Conservation (phyloP, 192 early-diverging fungal species). For the Linnemannia exigua region DNA sequence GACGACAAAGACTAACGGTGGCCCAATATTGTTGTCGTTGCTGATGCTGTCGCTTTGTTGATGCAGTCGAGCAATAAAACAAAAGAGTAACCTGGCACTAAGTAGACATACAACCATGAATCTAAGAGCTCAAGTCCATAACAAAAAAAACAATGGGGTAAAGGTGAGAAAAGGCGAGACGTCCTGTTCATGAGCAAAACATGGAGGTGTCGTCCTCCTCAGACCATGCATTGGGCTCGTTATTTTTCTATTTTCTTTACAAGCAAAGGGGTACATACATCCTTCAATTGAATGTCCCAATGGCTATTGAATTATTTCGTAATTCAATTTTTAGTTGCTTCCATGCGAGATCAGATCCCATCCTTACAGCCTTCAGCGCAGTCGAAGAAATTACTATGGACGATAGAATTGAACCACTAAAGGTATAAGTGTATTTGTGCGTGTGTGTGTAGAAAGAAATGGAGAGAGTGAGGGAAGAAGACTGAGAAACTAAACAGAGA, state of each 20-base stretch:
- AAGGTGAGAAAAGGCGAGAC: not conserved
- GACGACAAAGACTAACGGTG: too few relatives aligned
- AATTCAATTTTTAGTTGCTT: not conserved
- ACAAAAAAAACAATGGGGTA: slow-evolving; percentile 7
- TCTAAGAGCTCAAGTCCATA: not conserved
- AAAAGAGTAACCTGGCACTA: not conserved
- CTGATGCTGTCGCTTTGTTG: too few relatives aligned
- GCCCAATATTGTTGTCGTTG: too few relatives aligned
- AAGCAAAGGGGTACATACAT: not conserved
- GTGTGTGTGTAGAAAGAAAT: not conserved
- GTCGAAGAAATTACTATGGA: not conserved
- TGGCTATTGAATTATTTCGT: not conserved
- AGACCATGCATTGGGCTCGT: not conserved
- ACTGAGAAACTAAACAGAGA: too few relatives aligned
- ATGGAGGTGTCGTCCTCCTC: not conserved
- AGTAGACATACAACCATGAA: not conserved
- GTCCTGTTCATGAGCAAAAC: not conserved
- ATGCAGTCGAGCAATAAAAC: not conserved
- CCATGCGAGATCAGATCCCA: slow-evolving; percentile 8
- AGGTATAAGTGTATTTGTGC: not conserved
- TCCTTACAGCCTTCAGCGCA: slow-evolving; percentile 3
- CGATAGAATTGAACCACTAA: not conserved
- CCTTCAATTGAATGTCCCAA: not conserved
- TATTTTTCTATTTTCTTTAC: not conserved
- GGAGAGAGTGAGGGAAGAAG: too few relatives aligned